Base-by-base conservation (phyloP, 2,329 filamentous ascomycete genomes). In the Alternaria burnsii region DNA sequence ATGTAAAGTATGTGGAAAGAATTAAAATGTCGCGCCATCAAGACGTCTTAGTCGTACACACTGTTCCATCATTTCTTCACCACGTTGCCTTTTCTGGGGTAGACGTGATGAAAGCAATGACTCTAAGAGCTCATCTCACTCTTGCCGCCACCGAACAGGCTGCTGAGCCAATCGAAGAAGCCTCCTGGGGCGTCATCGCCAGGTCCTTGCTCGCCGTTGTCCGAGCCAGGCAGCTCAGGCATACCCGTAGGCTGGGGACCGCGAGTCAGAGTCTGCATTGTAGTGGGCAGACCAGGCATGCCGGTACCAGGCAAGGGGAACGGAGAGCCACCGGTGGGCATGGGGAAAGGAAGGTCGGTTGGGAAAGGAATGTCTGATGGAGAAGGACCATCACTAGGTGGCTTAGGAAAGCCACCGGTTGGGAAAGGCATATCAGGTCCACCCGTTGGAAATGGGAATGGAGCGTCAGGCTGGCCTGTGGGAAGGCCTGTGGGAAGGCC, bases 231-330 rank as follows among this genome's bases (percentile, higher is more conserved):
- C 7, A 24, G 18, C 1, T 47, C 53, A 22, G 65, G 58, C 16
- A 42, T 56, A 46, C 52, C 40, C 7, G 65, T 67, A 7, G 65
- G 65, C 3, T 47, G 44, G 4, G 66, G 63, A 3, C 66, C 66
- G 9, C 61, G 63, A 6, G 66, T 68, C 11, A 65, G 8, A 6
- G 65, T 67, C 32, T 40, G 54, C 14, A 68, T 38, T 7, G 58
- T 61, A 12, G 54, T 61, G 16, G 46, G 59, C 32, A 38, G 58
- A 40, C 41, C 36, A 32, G 58, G 58, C 12, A 56, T 46, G n/a
- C 57, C 44, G 12, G 52, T 51, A 18, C 44, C 52, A 10, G 38
- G 32, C 12, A 42, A 38, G 16, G 57, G 57, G 30, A 55, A 55
- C 2, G 59, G 47, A 38, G 55, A 48, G 3, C 62, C 61, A 16